Evolutionary conservation across 2,329 filamentous ascomycete genomes (phyloP).

Genomic region (Diplodia scrobiculata): DNA sequence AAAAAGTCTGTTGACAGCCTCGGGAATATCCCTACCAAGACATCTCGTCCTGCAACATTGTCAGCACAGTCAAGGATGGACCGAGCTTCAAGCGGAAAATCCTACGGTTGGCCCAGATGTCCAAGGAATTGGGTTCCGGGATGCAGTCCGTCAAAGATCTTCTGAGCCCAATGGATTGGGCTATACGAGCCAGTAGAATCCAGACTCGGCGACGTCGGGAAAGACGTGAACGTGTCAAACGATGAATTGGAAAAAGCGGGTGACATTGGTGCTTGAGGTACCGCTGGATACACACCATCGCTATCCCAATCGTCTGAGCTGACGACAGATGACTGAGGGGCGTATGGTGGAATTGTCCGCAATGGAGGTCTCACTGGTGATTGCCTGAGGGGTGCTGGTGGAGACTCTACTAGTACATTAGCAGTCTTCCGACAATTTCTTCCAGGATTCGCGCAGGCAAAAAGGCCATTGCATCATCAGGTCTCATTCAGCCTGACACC

Average conservation of each 20-base stretch:
- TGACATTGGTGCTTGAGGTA: conserved; percentile 37
- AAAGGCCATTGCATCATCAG: background rate
- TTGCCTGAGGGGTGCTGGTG: background rate
- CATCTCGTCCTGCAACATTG: conserved; percentile 37
- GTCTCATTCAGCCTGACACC: background rate
- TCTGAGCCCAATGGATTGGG: conserved; percentile 47
- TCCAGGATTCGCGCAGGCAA: background rate
- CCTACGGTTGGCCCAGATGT: conserved; percentile 35
- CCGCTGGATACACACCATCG: conserved; percentile 24
- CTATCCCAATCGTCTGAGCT: conserved; percentile 26
- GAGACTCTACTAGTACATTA: background rate
- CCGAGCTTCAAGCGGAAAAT: conserved; percentile 31
- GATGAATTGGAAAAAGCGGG: conserved; percentile 50
- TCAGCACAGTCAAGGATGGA: conserved; percentile 25
- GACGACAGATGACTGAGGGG: background rate
- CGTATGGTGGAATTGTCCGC: background rate
- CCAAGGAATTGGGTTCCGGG: conserved; percentile 42
- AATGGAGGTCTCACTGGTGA: conserved; percentile 11
- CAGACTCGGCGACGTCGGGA: conserved; percentile 29
- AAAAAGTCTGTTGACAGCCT: conserved; percentile 41
- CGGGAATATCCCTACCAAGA: conserved; percentile 42
- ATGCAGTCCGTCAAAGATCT: conserved; percentile 49
- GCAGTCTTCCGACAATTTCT: background rate
- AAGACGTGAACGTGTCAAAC: conserved; percentile 45
- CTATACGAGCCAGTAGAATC: conserved; percentile 39